These are phyloP conservation scores for Noccaea caerulescens DNA, from an alignment of 345 rosid genomes.

Conservation along the genomic window DNA sequence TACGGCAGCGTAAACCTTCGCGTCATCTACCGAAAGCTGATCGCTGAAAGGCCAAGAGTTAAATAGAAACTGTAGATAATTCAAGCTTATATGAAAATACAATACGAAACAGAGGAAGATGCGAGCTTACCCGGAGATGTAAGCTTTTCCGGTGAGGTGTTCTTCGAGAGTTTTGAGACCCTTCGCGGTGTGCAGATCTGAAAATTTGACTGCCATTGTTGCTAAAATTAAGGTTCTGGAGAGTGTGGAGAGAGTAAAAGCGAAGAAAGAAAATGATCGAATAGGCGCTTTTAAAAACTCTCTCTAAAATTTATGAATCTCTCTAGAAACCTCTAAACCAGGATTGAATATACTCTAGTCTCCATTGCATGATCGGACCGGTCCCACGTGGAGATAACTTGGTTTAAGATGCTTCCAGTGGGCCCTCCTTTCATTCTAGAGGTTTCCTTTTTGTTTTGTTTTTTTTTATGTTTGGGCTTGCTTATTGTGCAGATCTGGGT, in stretches of 20 bases:
- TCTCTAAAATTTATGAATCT: background rate
- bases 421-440: conserved; percentile 16
- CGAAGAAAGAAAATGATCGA: background rate
- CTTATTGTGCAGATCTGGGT: background rate
- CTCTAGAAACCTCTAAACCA: conserved; percentile 19
- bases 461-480: background rate
- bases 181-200: conserved; percentile 76
- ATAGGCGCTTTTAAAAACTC: background rate
- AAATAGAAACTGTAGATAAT: too few relatives aligned
- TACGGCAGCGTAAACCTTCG: conserved; percentile 82
- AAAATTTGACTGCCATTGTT: conserved; percentile 66
- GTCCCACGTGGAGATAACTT: background rate
- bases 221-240: background rate
- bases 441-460: conserved; percentile 1
- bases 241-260: background rate
- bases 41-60: conserved; percentile 36
- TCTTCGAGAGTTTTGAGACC: conserved; percentile 78
- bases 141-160: conserved; percentile 68
- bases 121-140: conserved; percentile 60
- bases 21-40: conserved; percentile 65
- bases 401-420: conserved; percentile 2
- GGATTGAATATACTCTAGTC: background rate
- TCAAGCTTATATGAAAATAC: background rate
- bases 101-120: background rate
- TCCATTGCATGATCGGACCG: background rate